Evolutionary conservation across 2,329 filamentous ascomycete species (phyloP).

Genomic region (Calonectria ilicicola): DNA sequence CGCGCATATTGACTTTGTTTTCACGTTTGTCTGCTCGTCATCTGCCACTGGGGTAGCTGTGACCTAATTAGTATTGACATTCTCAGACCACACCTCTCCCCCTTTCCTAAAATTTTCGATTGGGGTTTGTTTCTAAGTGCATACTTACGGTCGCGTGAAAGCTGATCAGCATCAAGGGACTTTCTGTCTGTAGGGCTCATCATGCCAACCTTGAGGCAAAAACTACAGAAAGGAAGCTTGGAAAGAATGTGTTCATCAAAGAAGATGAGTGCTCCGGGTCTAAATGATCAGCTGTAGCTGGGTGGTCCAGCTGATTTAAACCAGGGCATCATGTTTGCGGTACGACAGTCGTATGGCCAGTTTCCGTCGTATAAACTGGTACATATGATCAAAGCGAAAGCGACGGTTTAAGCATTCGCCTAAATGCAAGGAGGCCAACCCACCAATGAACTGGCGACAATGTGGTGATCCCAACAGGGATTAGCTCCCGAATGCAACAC

Average conservation of each 20-base stretch:
- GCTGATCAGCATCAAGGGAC: not conserved
- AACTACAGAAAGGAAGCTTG: conserved; percentile 1
- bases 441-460: not conserved
- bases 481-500: not conserved
- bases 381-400: not conserved
- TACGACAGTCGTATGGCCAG: not conserved
- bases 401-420: not conserved
- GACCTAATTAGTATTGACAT: not conserved
- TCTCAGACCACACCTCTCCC: too few species aligned
- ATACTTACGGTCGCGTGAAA: not conserved
- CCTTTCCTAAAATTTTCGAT: too few species aligned
- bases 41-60: conserved; percentile 3
- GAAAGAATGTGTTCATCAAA: not conserved
- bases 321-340: not conserved
- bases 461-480: not conserved
- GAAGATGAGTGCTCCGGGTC: conserved; percentile 13
- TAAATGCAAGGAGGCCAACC: not conserved
- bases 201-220: not conserved
- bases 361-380: not conserved
- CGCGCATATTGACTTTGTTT: not conserved
- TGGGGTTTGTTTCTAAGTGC: not conserved
- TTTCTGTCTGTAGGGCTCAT: not conserved
- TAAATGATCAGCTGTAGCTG: not conserved
- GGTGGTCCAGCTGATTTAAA: not conserved
- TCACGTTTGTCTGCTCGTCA: not conserved